Percentiles rank a stretch among this genome's conserved stretches.
Evolutionary conservation across 768 basidiomycete species (phyloP).

Genomic region (Leccinum variicolor): DNA sequence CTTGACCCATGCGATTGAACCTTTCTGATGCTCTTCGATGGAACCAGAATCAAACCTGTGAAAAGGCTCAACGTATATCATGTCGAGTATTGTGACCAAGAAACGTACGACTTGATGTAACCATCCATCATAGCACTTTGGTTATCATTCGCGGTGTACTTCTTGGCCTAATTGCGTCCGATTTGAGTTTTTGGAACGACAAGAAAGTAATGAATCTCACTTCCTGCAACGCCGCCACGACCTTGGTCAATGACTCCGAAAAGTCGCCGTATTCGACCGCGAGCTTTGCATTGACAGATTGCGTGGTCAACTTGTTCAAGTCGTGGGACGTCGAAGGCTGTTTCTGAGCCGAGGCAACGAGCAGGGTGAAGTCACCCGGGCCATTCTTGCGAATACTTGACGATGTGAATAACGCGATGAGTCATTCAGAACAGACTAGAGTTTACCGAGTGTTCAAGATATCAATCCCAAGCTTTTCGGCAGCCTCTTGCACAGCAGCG

Average conservation of each 20-base stretch:
- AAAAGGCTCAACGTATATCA: background rate
- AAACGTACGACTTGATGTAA: constrained; percentile 71
- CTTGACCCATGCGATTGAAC: constrained; percentile 78
- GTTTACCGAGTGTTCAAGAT: constrained; percentile 77
- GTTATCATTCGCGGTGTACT: constrained; percentile 69
- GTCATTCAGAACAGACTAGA: background rate
- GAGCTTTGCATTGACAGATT: constrained; percentile 46
- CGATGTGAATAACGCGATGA: background rate
- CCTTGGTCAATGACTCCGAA: constrained; percentile 50
- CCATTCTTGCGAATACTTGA: constrained; percentile 69
- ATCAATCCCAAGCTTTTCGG: constrained; percentile 73
- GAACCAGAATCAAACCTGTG: constrained; percentile 69
- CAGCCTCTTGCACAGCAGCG: constrained; percentile 65
- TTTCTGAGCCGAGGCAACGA: constrained; percentile 66
- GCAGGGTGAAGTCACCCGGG: constrained; percentile 57
- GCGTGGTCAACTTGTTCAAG: constrained; percentile 47
- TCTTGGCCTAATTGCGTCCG: constrained; percentile 51
- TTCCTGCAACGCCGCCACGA: constrained; percentile 55
- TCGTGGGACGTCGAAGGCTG: constrained; percentile 42
- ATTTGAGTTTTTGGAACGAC: background rate
- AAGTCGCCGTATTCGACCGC: constrained; percentile 78
- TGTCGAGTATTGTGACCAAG: background rate
- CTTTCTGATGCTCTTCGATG: constrained; percentile 75
- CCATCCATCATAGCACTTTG: constrained; percentile 71
- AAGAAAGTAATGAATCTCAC: constrained; percentile 28